Conservation (phyloP, 2,329 filamentous ascomycete genomes). For the Alternaria consortialis region DNA sequence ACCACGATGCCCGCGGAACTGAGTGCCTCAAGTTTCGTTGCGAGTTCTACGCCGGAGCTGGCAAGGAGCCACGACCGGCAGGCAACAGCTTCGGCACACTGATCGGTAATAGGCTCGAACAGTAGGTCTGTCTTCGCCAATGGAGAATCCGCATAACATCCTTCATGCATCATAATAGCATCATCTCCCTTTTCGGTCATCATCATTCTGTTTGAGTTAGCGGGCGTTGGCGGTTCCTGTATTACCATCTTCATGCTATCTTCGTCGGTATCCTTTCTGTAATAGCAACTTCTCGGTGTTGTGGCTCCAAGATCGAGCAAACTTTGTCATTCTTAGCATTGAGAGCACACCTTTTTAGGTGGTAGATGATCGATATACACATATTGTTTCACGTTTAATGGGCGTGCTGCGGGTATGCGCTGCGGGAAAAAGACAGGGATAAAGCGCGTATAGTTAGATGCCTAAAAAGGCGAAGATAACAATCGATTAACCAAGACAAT, state of each 20-base stretch:
- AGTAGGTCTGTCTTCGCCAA: neutral
- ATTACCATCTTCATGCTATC: neutral
- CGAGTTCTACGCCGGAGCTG: constrained; percentile 55
- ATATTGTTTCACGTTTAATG: neutral
- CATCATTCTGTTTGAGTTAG: constrained; percentile 1
- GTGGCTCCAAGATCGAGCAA: constrained; percentile 3
- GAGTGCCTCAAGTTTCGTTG: constrained; percentile 54
- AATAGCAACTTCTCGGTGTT: constrained; percentile 3
- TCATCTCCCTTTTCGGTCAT: neutral
- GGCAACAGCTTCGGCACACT: constrained; percentile 39
- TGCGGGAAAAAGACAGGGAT: neutral
- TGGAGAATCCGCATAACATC: neutral
- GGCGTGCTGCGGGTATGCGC: neutral
- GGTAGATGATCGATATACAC: neutral
- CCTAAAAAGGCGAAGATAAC: neutral
- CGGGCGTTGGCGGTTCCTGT: neutral
- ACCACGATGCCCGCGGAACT: constrained; percentile 57
- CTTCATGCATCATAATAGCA: neutral
- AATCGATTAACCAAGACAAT: neutral
- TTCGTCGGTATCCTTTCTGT: neutral
- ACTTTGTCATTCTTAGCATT: neutral
- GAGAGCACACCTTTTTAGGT: neutral
- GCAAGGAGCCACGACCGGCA: constrained; percentile 37
- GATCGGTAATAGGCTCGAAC: constrained; percentile 23
- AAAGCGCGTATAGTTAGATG: neutral